Conservation (phyloP, 768 basidiomycete species). For the Pholiota microspora region DNA sequence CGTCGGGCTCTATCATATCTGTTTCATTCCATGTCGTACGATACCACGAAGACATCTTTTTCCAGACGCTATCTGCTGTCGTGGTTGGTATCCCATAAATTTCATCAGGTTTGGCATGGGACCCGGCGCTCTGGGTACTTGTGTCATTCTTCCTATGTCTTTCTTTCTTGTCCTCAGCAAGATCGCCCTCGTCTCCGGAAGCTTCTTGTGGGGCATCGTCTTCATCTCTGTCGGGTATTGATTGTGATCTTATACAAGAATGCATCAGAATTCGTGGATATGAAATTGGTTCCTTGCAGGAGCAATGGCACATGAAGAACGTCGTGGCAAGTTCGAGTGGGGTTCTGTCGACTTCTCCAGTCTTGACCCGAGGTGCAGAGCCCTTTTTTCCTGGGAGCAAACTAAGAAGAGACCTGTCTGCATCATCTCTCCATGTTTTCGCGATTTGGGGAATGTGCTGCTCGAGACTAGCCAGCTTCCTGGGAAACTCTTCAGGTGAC, state of each 20-base stretch:
- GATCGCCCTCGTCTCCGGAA: slow-evolving; percentile 1
- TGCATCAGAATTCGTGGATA: slow-evolving; percentile 32
- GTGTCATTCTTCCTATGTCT: not conserved
- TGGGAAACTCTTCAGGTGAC: too few relatives aligned
- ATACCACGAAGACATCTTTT: slow-evolving; percentile 1
- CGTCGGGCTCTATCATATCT: slow-evolving; percentile 23
- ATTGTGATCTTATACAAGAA: slow-evolving; percentile 17
- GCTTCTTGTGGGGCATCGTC: slow-evolving; percentile 5
- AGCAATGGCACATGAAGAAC: slow-evolving; percentile 31
- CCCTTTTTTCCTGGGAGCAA: slow-evolving; percentile 15
- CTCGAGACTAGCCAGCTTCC: slow-evolving; percentile 1
- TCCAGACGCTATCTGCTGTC: slow-evolving; percentile 9
- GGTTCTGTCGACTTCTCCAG: not conserved
- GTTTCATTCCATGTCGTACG: slow-evolving; percentile 22
- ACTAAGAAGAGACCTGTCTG: slow-evolving; percentile 15
- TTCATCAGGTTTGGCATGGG: not conserved
- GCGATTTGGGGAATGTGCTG: slow-evolving; percentile 11
- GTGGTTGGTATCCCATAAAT: slow-evolving; percentile 1
- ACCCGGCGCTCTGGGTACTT: not conserved
- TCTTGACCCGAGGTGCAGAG: not conserved
- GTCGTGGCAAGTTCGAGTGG: slow-evolving; percentile 27
- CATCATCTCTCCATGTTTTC: slow-evolving; percentile 21
- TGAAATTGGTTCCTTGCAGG: slow-evolving; percentile 28
- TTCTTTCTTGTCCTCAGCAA: not conserved
- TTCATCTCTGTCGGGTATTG: slow-evolving; percentile 3